Evolutionary conservation across 495 filamentous ascomycete genomes (phyloP).

Genomic region (Talaromyces liani): DNA sequence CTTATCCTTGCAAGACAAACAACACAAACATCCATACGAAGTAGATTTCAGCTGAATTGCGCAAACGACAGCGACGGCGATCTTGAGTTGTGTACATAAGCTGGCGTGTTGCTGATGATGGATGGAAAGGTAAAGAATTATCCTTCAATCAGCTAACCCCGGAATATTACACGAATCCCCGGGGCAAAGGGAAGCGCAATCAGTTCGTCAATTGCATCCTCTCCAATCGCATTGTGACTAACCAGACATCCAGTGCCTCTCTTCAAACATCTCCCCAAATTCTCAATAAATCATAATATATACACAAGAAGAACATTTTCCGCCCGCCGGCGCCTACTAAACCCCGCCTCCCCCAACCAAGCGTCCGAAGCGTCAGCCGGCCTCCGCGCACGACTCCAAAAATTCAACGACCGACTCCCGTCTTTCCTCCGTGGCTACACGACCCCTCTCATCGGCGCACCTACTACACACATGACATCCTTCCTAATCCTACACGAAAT

Average conservation of each 20-base stretch:
- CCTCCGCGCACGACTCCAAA: slow-evolving; percentile 42
- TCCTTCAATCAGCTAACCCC: not conserved
- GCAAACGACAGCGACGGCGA: not conserved
- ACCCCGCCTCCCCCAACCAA: slow-evolving; percentile 20
- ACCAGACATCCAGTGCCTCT: not conserved
- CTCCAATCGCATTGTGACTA: not conserved
- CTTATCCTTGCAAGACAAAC: not conserved
- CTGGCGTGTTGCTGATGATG: not conserved
- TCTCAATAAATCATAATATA: not conserved
- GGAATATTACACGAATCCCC: no score
- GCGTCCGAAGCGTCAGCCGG: slow-evolving; percentile 19
- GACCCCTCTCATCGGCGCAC: slow-evolving; percentile 60
- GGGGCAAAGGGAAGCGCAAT: not conserved
- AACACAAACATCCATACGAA: not conserved
- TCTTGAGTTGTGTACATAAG: not conserved
- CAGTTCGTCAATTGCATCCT: not conserved
- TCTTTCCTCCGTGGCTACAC: slow-evolving; percentile 59
- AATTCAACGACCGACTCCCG: slow-evolving; percentile 53
- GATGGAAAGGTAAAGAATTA: not conserved
- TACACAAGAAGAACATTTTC: slow-evolving; percentile 11
- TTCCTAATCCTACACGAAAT: slow-evolving; percentile 90
- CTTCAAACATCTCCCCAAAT: not conserved
- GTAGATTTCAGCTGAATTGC: not conserved
- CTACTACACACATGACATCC: slow-evolving; percentile 71
- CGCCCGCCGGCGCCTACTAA: slow-evolving; percentile 17